Base-by-base conservation (phyloP, 306 rosid genomes). In the Castanea mollissima region DNA sequence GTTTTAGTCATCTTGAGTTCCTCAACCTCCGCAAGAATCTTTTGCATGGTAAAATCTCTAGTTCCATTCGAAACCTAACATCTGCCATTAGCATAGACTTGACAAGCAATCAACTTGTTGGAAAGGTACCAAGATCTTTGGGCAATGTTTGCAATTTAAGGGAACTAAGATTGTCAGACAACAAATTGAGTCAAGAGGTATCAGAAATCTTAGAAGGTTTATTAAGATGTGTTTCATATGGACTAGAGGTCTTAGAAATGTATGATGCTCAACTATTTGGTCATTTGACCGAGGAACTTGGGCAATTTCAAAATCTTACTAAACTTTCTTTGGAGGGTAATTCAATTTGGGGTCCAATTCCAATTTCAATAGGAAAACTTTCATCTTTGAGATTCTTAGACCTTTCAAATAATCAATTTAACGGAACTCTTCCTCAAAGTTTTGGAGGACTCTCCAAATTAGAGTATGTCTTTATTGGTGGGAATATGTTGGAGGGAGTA, bases 231-330 rank as follows among this genome's bases (percentile, higher is more conserved):
- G 54, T 49, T 49, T 49, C 16, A 0, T 0, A 3, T 49, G 54
- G 54, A 49, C 54, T 49, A 49, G 54, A 49, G 15, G 5, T 49
- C 54, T 32, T 85, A 20, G 41, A 81, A 74, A 70, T 83, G 35
- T 4, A 16, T 4, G 0, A 41, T 41, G 79, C 79, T 70, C 1
- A 4, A 9, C 19, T 83, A 1, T 55, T 2, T 60, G 83, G 14
- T 2, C 21, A 5, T 3, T 15, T 78, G 3, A 76, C 69, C 13
- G 8, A 9, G 10, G 58, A 59, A 71, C 14, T 80, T 1, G 72
- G 72, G 34, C 27, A 57, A 65, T 38, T 80, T 35, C 57, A 72
- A 63, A 82, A 59, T 77, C 25, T 79, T 15, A 2, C 0, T 0
- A 1, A 0, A 34, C 64, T 79, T 11, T 3, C 0, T 16, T 72